Percentiles rank a stretch among this genome's conserved stretches.
phyloP scores from a whole-genome alignment of 345 rosid genomes.

The Eucalyptus curtisii region DNA sequence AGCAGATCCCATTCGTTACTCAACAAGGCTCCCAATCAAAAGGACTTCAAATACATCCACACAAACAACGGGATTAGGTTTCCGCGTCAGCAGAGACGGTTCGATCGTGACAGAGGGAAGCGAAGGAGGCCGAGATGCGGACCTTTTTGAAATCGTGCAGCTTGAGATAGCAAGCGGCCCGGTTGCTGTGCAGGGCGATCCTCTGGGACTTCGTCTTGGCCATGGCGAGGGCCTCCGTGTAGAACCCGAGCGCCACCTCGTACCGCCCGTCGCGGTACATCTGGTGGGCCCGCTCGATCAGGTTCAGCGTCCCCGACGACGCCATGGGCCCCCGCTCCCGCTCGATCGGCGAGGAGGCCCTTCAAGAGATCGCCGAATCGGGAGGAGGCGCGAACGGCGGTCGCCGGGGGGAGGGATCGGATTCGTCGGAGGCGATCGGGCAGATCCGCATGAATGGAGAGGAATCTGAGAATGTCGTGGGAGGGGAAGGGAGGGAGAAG shows the following conservation, averaged over 20 bases:
- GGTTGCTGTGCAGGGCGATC: constrained; percentile 89
- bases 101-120: background rate
- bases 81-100: background rate
- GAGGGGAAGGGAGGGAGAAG: background rate
- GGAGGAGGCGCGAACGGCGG: background rate
- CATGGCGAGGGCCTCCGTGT: constrained; percentile 63
- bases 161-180: constrained; percentile 89
- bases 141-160: constrained; percentile 77
- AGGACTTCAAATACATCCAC: background rate
- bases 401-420: background rate
- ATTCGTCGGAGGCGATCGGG: background rate
- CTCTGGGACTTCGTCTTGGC: constrained; percentile 65
- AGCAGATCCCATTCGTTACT: background rate
- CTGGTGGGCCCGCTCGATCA: constrained; percentile 85
- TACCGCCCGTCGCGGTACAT: constrained; percentile 68
- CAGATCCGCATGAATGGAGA: background rate
- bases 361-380: background rate
- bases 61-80: background rate
- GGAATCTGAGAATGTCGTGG: background rate
- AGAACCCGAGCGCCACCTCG: constrained; percentile 55
- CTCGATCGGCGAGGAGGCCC: background rate
- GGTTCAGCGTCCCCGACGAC: constrained; percentile 33
- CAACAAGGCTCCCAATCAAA: background rate
- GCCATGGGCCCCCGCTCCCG: constrained; percentile 16
- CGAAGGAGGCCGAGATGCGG: background rate